These are phyloP conservation scores for Escovopsis sp. DNA, from an alignment of 2,329 filamentous ascomycete species.

Conservation along the genomic window DNA sequence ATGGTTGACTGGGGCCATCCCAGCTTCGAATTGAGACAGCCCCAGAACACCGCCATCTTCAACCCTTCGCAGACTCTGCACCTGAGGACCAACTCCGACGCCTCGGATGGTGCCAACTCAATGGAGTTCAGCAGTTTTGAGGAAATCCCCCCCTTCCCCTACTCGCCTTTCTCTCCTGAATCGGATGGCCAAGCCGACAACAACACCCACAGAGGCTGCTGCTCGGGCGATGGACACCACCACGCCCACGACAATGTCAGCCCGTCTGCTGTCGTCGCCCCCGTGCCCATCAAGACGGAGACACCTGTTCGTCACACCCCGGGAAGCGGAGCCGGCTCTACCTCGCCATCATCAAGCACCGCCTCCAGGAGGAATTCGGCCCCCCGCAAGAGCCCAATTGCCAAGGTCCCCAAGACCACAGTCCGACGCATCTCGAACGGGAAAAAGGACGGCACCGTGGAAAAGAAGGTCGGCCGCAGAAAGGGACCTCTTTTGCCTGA, in stretches of 20 bases:
- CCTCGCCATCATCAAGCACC: slow-evolving; percentile 47
- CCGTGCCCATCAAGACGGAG: slow-evolving; percentile 52
- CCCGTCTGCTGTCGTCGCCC: slow-evolving; percentile 51
- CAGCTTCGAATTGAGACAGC: slow-evolving; percentile 39
- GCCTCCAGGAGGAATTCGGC: slow-evolving; percentile 46
- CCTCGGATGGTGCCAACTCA: slow-evolving; percentile 55
- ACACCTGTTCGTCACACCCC: slow-evolving; percentile 39
- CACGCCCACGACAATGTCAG: slow-evolving; percentile 43
- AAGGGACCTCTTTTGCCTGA: slow-evolving; percentile 83
- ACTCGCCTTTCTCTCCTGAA: slow-evolving; percentile 68
- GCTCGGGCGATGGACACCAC: slow-evolving; percentile 40
- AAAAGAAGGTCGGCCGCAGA: slow-evolving; percentile 88
- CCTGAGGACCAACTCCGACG: slow-evolving; percentile 74
- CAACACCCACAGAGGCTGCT: slow-evolving; percentile 45
- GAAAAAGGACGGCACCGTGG: slow-evolving; percentile 63
- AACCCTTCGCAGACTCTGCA: slow-evolving; percentile 87
- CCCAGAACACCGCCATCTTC: slow-evolving; percentile 58
- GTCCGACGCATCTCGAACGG: slow-evolving; percentile 62
- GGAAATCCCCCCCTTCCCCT: slow-evolving; percentile 55
- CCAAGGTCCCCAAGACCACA: slow-evolving; percentile 70
- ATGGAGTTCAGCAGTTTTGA: slow-evolving; percentile 67
- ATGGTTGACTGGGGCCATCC: slow-evolving; percentile 63
- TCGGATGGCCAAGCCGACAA: slow-evolving; percentile 61
- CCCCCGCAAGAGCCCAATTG: slow-evolving; percentile 60
- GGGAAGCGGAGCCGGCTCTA: slow-evolving; percentile 43